Base-by-base conservation (phyloP, 495 filamentous ascomycete genomes). In the Staphylotrichum longicolle region DNA sequence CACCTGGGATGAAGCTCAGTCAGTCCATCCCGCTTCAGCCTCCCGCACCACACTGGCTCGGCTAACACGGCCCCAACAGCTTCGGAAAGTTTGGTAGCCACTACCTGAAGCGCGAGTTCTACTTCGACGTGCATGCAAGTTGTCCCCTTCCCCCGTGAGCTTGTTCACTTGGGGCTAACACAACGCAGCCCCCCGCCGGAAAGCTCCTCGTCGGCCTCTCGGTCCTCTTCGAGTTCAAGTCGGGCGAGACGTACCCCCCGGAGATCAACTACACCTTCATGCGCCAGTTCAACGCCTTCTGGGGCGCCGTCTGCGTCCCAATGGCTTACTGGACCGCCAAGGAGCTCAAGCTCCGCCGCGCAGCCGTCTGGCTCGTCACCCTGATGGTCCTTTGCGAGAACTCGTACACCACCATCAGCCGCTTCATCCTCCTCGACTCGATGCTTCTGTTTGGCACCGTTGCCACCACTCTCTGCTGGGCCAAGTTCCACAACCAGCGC, bases 151-250 rank as follows among this genome's bases (percentile, higher is more conserved):
- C 37, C 37, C 54, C 40, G 54, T 48, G 41, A 30, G 11, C 56
- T 60, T 39, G 37, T 49, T 44, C 32, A 6, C 34, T 27, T 27
- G 20, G 20, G 20, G 20, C 20, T 27, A 27, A 27, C 20, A 27
- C 42, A 60, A 27, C 60, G 57, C 61, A 98, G 73, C 94, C 94
- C 56, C 94, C 94, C 49, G 84, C 98, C 49, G 94, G 94, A 69
- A 98, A 98, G 81, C 97, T 98, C 84, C 84, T 98, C 32, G 95
- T 98, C 63, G 94, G 94, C 49, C 83, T 98, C 57, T n/a, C n/a
- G n/a, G n/a, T n/a, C n/a, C n/a, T n/a, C 1, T 98, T 98, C 77
- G 95, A 98, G 74, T 98, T 98, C 85, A 98, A 98, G 74, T 97
- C 93, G 32, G 94, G 94, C 67, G 94, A 98, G 73, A 90, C 82